phyloP scores from a whole-genome alignment of 2,329 filamentous ascomycete species.

The Xylariales sp. region DNA sequence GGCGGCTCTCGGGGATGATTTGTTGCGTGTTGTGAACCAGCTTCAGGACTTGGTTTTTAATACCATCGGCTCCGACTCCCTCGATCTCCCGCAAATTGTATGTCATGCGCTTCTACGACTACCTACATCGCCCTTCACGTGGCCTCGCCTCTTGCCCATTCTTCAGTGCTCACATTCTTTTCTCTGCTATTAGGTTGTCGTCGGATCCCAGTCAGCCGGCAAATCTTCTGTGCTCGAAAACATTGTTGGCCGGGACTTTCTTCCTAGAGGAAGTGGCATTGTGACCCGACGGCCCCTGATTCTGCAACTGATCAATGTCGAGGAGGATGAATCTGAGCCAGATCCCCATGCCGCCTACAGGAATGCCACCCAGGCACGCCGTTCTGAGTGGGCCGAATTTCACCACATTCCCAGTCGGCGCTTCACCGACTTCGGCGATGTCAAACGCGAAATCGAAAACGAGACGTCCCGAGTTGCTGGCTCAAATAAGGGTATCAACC shows the following conservation, averaged over 20 bases:
- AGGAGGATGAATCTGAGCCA: conserved; percentile 75
- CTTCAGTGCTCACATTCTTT: conserved; percentile 32
- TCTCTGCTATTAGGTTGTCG: conserved; percentile 78
- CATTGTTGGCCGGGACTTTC: conserved; percentile 96
- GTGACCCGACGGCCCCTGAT: conserved; percentile 95
- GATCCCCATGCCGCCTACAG: conserved; percentile 79
- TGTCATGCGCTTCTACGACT: conserved; percentile 51
- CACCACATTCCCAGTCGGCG: conserved; percentile 91
- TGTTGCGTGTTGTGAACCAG: conserved; percentile 96
- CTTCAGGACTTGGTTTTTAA: conserved; percentile 99
- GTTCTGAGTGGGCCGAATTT: conserved; percentile 90
- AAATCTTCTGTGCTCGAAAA: conserved; percentile 99
- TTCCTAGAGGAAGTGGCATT: conserved; percentile 95
- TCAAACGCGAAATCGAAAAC: conserved; percentile 96
- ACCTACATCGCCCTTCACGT: conserved; percentile 20
- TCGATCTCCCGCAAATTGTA: conserved; percentile 98
- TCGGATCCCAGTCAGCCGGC: conserved; percentile 97
- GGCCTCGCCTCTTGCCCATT: conserved; percentile 4
- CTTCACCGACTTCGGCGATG: conserved; percentile 91
- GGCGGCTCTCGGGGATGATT: conserved; percentile 94
- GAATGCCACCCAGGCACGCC: conserved; percentile 75
- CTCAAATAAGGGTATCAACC: conserved; percentile 98
- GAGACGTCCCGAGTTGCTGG: conserved; percentile 93
- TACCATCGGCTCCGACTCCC: conserved; percentile 97
- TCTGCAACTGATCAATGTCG: conserved; percentile 97